These are phyloP conservation scores for Blastobotrys peoriensis DNA, from an alignment of 805 yeast species.

Conservation along the genomic window DNA sequence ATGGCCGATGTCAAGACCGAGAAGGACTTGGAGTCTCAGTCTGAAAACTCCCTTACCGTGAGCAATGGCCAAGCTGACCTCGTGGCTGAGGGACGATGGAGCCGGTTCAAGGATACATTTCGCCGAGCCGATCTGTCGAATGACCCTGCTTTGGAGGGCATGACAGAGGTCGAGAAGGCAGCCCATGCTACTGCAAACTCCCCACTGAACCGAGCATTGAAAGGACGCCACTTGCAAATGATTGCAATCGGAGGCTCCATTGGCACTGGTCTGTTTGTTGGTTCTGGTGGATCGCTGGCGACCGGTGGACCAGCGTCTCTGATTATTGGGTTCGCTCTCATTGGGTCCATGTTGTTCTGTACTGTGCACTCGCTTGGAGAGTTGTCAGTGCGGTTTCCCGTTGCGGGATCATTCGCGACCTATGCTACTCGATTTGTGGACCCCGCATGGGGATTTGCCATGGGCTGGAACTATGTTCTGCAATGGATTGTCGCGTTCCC, in stretches of 20 bases:
- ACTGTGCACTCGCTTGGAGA: constrained; percentile 65
- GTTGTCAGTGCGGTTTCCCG: constrained; percentile 61
- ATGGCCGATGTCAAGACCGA: background rate
- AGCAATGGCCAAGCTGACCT: background rate
- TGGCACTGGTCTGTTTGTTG: constrained; percentile 72
- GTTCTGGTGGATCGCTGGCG: constrained; percentile 53
- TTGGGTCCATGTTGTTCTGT: constrained; percentile 59
- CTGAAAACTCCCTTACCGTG: background rate
- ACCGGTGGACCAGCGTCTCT: constrained; percentile 56
- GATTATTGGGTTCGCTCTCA: constrained; percentile 50
- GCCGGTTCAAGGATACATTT: constrained; percentile 39
- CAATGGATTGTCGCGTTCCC: constrained; percentile 64
- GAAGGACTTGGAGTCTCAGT: background rate
- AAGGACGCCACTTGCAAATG: constrained; percentile 59
- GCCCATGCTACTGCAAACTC: constrained; percentile 39
- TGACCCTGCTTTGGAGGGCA: constrained; percentile 26
- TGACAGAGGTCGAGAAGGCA: constrained; percentile 39
- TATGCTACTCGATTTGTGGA: constrained; percentile 59
- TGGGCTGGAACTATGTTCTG: constrained; percentile 65
- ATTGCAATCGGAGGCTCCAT: constrained; percentile 71
- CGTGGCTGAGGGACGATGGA: constrained; percentile 1
- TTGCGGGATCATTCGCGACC: constrained; percentile 54
- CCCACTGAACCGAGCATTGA: constrained; percentile 42
- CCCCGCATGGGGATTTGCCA: constrained; percentile 64
- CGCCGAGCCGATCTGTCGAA: constrained; percentile 36